Evolutionary conservation across 2,329 filamentous ascomycete genomes (phyloP), one percentile per base, ranked within the genome.

Genomic region (Podosphaera xanthii): DNA sequence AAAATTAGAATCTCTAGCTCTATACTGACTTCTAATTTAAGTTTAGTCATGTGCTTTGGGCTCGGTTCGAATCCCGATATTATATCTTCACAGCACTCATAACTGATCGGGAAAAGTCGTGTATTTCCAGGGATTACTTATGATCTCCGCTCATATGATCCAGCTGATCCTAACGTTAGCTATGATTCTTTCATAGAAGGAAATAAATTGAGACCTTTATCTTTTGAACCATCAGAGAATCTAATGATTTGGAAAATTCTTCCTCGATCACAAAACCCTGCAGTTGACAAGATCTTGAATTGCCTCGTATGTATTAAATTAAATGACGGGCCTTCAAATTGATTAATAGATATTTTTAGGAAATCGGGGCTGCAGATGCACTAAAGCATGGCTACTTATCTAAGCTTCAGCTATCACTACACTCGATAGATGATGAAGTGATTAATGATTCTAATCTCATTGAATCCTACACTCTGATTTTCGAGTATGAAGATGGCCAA

Each of bases 321-420:
- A 8, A 12, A 44, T 44, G 9, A 44, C 10, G 40, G 40, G 4
- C 10, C n/a, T 44, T 44, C 40, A 3, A 12, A 1, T 8, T 14
- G 4, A 8, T 59, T 63, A 57, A 64, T 54, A 9, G 31, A 7
- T 35, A 34, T 3, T 2, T 7, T 3, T 58, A 66, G 65, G 65
- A 67, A 54, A 58, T 59, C 40, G 63, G 64, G 12, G 65, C 63
- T 14, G 57, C 61, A 4, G 59, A 64, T 59, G 65, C 64, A 22
- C 54, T 67, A 8, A 58, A 63, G 33, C 60, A 59, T 14, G 62
- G 62, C 35, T 66, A 62, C 44, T 40, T 67, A 3, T 58, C 58
- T 10, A 66, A 63, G 54, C 60, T 67, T 5, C 63, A 66, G 46
- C 61, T 67, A n/a, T 62, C 63, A 22, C 56, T 67, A 10, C 63